phyloP scores from a whole-genome alignment of 1,139 yeast genomes.

The Protomyces arabidopsidicola region DNA sequence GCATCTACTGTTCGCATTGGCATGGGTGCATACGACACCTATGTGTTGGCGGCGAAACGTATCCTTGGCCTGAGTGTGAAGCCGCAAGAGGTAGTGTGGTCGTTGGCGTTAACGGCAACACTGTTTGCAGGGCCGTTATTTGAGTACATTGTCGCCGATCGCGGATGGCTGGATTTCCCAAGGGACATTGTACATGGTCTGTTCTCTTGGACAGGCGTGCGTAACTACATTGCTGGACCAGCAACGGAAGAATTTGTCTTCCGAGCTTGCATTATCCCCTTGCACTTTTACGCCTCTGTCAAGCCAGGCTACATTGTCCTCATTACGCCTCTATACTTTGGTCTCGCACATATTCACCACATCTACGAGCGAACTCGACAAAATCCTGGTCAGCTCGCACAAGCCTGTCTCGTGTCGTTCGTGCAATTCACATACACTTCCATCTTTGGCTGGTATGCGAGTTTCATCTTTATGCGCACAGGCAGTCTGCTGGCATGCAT shows the following conservation, averaged over 20 bases:
- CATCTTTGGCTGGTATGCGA: constrained; percentile 72
- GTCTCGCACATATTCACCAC: constrained; percentile 89
- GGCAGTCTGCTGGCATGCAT: constrained; percentile 61
- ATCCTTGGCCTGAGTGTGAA: constrained; percentile 24
- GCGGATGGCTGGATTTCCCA: constrained; percentile 31
- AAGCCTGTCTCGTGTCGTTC: constrained; percentile 43
- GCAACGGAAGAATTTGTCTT: constrained; percentile 81
- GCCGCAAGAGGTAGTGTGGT: constrained; percentile 33
- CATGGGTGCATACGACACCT: constrained; percentile 36
- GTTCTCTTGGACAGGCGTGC: constrained; percentile 28
- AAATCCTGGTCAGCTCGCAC: constrained; percentile 39
- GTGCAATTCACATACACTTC: constrained; percentile 72
- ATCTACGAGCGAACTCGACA: constrained; percentile 47
- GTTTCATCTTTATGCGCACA: constrained; percentile 52
- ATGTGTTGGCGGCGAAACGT: constrained; percentile 31
- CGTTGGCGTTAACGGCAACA: constrained; percentile 38
- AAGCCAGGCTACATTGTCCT: constrained; percentile 39
- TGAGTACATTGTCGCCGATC: constrained; percentile 42
- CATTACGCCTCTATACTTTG: constrained; percentile 68
- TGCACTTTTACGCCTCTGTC: constrained; percentile 41
- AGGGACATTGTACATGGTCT: constrained; percentile 34
- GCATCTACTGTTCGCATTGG: constrained; percentile 38
- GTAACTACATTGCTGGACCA: constrained; percentile 54
- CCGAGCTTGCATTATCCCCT: constrained; percentile 56
- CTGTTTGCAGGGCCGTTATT: constrained; percentile 57